phyloP scores from a whole-genome alignment of 2,329 filamentous ascomycete species.

The Cercospora brassicicola region DNA sequence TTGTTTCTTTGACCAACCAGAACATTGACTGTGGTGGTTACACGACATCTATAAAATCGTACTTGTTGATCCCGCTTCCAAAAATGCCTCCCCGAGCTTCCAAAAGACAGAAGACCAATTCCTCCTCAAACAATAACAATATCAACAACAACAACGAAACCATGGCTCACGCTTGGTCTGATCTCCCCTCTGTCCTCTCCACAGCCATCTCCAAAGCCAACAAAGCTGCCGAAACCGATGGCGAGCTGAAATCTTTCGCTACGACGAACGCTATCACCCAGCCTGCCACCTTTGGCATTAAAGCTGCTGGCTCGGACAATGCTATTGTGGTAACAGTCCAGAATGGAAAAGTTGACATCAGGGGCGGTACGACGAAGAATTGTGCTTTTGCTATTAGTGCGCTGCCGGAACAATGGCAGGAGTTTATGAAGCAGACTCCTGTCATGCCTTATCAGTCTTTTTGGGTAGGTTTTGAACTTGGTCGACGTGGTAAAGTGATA shows the following conservation, averaged over 20 bases:
- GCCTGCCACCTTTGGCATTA: slow-evolving; percentile 38
- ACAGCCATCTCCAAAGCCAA: slow-evolving; percentile 33
- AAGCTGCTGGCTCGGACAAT: slow-evolving; percentile 33
- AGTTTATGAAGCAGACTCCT: slow-evolving; percentile 48
- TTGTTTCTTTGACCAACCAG: not conserved
- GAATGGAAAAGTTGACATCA: slow-evolving; percentile 34
- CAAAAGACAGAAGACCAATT: slow-evolving; percentile 27
- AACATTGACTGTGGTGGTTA: slow-evolving; percentile 16
- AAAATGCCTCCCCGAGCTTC: slow-evolving; percentile 20
- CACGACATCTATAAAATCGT: slow-evolving; percentile 13
- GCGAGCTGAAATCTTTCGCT: slow-evolving; percentile 36
- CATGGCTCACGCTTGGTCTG: slow-evolving; percentile 35
- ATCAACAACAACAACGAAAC: slow-evolving; percentile 10
- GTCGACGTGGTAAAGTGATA: not conserved
- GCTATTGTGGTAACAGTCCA: slow-evolving; percentile 35
- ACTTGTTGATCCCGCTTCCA: not conserved
- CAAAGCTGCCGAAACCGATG: slow-evolving; percentile 32
- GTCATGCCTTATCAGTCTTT: slow-evolving; percentile 49
- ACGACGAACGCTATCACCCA: slow-evolving; percentile 34
- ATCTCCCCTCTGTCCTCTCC: slow-evolving; percentile 33
- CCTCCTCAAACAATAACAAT: not conserved
- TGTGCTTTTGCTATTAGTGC: slow-evolving; percentile 44
- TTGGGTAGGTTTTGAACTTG: slow-evolving; percentile 41
- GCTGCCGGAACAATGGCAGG: slow-evolving; percentile 49
- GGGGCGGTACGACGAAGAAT: slow-evolving; percentile 28